Percentiles rank a stretch among this genome's conserved stretches.
phyloP scores from a whole-genome alignment of 2,329 filamentous ascomycete genomes.

The Curvularia verruculosa region DNA sequence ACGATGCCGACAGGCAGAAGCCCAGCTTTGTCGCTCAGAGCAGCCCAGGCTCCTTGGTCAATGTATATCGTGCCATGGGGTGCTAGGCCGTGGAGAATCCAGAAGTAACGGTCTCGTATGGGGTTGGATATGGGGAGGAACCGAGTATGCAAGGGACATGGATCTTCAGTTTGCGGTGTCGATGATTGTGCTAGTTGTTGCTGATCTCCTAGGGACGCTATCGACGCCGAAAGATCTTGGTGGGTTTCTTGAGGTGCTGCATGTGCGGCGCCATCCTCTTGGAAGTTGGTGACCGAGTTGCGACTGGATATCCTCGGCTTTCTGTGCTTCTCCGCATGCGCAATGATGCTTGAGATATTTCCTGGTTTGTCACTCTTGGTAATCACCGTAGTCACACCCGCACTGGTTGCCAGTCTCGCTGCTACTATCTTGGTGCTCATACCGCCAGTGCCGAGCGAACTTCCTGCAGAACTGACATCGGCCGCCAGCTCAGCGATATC shows the following conservation, averaged over 20 bases:
- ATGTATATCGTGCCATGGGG: conserved; percentile 93
- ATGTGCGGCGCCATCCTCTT: conserved; percentile 33
- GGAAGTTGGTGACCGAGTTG: conserved; percentile 40
- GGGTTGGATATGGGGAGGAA: conserved; percentile 71
- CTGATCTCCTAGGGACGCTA: conserved; percentile 42
- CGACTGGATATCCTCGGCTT: conserved; percentile 39
- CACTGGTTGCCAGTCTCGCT: conserved; percentile 87
- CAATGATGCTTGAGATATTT: conserved; percentile 87
- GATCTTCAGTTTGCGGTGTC: conserved; percentile 33
- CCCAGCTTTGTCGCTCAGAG: conserved; percentile 81
- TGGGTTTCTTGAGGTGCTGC: conserved; percentile 26
- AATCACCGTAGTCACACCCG: conserved; percentile 94
- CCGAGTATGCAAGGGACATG: conserved; percentile 78
- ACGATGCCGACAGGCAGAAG: conserved; percentile 90
- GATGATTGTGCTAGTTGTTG: conserved; percentile 23
- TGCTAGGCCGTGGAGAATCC: conserved; percentile 89
- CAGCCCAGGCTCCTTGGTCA: conserved; percentile 83
- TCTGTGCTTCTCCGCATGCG: conserved; percentile 72
- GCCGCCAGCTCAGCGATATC: conserved; percentile 83
- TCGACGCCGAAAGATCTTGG: conserved; percentile 31
- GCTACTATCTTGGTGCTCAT: conserved; percentile 99
- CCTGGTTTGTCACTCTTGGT: conserved; percentile 91
- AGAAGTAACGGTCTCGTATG: conserved; percentile 51
- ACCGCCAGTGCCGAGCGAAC: conserved; percentile 86
- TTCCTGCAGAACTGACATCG: conserved; percentile 90